Evolutionary conservation across 192 early-diverging fungal genomes (phyloP).

Genomic region (Pilaira anomala): DNA sequence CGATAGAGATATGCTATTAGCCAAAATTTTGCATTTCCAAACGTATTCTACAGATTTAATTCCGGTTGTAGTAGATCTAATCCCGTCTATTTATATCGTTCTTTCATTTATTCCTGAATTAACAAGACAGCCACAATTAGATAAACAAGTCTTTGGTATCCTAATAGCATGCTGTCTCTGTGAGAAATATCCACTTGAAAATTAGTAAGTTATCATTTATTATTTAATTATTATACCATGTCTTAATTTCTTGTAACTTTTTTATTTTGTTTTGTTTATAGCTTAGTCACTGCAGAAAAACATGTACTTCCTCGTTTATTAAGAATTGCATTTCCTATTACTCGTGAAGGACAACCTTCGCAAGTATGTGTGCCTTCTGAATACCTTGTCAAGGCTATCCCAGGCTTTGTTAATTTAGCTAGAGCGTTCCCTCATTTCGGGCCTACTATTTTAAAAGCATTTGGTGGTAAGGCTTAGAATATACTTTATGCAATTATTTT

Average conservation of each 20-base stretch:
- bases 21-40: slow-evolving; percentile 60
- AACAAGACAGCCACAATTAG: slow-evolving; percentile 41
- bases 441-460: slow-evolving; percentile 18
- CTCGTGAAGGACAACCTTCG: background rate
- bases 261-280: slow-evolving; percentile 4
- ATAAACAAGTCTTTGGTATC: slow-evolving; percentile 50
- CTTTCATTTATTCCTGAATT: slow-evolving; percentile 58
- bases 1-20: slow-evolving; percentile 42
- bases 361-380: slow-evolving; percentile 24
- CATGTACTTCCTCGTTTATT: slow-evolving; percentile 25
- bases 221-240: background rate
- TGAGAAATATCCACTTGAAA: slow-evolving; percentile 51
- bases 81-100: slow-evolving; percentile 64
- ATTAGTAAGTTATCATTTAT: slow-evolving; percentile 35
- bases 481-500: background rate
- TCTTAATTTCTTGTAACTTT: too few species aligned
- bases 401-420: slow-evolving; percentile 25
- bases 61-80: slow-evolving; percentile 50
- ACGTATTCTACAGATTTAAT: slow-evolving; percentile 54
- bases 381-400: slow-evolving; percentile 25
- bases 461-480: slow-evolving; percentile 35
- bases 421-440: slow-evolving; percentile 32
- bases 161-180: slow-evolving; percentile 42
- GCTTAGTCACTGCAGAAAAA: slow-evolving; percentile 25
- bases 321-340: slow-evolving; percentile 24